These are phyloP conservation scores for Penicillium sp. DNA, from an alignment of 2,329 filamentous ascomycete genomes.

Conservation along the genomic window DNA sequence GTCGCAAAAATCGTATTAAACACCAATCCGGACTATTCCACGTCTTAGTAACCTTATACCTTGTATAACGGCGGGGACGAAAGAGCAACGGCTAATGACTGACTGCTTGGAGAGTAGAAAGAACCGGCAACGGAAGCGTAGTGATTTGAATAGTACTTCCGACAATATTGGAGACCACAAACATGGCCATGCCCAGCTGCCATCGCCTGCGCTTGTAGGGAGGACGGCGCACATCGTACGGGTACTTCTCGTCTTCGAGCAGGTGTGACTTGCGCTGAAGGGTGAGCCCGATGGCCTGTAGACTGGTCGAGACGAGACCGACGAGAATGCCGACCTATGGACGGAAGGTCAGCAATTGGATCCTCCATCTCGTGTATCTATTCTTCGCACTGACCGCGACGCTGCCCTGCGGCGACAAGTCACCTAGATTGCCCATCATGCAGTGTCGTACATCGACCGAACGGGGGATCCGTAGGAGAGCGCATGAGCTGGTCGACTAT, in stretches of 20 bases:
- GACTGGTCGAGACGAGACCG: slow-evolving; percentile 85
- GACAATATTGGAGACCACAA: slow-evolving; percentile 88
- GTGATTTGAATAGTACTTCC: slow-evolving; percentile 98
- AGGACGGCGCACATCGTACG: slow-evolving; percentile 73
- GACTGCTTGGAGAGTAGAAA: slow-evolving; percentile 87
- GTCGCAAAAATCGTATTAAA: slow-evolving; percentile 99
- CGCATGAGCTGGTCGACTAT: slow-evolving; percentile 15
- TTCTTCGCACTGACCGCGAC: slow-evolving; percentile 60
- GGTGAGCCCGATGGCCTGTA: slow-evolving; percentile 92
- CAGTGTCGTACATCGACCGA: slow-evolving; percentile 38
- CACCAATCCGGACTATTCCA: slow-evolving; percentile 73
- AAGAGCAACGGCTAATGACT: slow-evolving; percentile 21
- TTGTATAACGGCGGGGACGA: slow-evolving; percentile 2
- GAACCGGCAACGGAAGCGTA: slow-evolving; percentile 85
- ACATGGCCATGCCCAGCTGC: slow-evolving; percentile 95
- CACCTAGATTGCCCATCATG: slow-evolving; percentile 68
- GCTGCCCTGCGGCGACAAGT: slow-evolving; percentile 73
- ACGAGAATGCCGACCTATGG: slow-evolving; percentile 86
- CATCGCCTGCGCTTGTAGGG: slow-evolving; percentile 88
- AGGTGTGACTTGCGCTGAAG: slow-evolving; percentile 97
- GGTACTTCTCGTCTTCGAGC: slow-evolving; percentile 88
- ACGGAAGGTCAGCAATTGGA: slow-evolving; percentile 17
- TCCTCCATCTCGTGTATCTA: neutral
- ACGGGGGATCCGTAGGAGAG: slow-evolving; percentile 27
- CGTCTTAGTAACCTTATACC: slow-evolving; percentile 13